Base-by-base conservation (phyloP, 1,284 basidiomycete species). In the Pascua sp. region DNA sequence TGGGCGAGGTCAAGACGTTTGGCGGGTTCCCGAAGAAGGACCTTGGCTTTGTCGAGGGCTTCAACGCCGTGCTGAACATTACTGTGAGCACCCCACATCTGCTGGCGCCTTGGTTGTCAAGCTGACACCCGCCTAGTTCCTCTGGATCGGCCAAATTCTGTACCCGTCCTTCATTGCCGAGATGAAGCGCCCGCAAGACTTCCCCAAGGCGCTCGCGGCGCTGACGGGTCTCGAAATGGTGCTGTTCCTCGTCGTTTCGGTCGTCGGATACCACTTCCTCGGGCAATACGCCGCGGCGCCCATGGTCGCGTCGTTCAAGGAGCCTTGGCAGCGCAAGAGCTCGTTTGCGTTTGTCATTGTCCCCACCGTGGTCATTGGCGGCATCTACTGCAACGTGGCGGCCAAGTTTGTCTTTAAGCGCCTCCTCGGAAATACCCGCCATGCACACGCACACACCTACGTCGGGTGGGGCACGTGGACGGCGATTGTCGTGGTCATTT, bases 401-500 rank as follows among this genome's bases (percentile, higher is more conserved):
- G 57, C 56, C 51, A 73, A 73, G 55, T 69, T 65, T 56, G 53
- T 75, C 49, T 76, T 69, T 67, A 72, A 76, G 60, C 72, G 78
- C 55, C 71, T 78, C 60, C 55, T 66, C 2, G 77, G 77, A 42
- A 77, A 79, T 51, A 82, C 81, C 13, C 69, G 70, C 13, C 84
- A 85, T 66, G 75, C 78, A 5, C 76, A 82, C 64, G 76, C 76
- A n/a, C 83, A 87, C 77, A 84, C 84, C 5, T 46, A 81, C 16
- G 60, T 81, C 36, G 85, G 83, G 0, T 88, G 86, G 86, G 63
- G 71, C 0, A 70, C 76, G 0, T 87, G 86, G 86, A 71, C 79
- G 11, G 79, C 68, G 0, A 84, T 86, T 67, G 79, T 85, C 49
- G 77, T 80, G 16, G 66, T 69, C 36, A 82, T 82, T 11, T 87